Evolutionary conservation across 306 rosid genomes (phyloP).

Genomic region (Lupinus albus): DNA sequence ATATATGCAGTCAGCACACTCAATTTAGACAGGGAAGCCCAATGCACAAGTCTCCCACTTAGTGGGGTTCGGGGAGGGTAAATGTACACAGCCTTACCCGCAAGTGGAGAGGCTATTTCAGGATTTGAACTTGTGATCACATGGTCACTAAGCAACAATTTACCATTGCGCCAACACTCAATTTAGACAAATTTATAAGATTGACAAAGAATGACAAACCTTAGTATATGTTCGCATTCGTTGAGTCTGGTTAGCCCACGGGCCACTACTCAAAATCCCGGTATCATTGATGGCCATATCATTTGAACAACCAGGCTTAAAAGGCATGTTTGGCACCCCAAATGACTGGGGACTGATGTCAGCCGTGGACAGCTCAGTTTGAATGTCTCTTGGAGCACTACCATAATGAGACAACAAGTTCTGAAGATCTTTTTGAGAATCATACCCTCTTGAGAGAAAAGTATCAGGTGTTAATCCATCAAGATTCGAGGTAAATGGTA

Average conservation of each 20-base stretch:
- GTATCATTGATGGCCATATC: conserved; percentile 76
- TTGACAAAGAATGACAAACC: conserved; percentile 52
- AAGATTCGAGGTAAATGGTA: conserved; percentile 65
- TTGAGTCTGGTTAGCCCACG: conserved; percentile 84
- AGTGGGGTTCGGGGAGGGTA: too few relatives aligned
- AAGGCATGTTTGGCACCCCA: conserved; percentile 82
- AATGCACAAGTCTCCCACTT: too few relatives aligned
- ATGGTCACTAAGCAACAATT: too few relatives aligned
- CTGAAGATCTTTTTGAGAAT: conserved; percentile 91
- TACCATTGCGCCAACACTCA: too few relatives aligned
- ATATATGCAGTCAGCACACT: not conserved
- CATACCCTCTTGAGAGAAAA: conserved; percentile 81
- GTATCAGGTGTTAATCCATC: conserved; percentile 87
- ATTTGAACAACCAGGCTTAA: conserved; percentile 84
- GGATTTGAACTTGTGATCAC: too few relatives aligned
- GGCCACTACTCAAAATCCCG: conserved; percentile 72
- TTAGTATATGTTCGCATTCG: conserved; percentile 91
- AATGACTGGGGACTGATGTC: conserved; percentile 82
- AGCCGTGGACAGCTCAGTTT: conserved; percentile 87
- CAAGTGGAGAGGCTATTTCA: too few relatives aligned
- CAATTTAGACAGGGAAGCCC: not conserved
- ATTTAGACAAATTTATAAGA: conserved; percentile 1
- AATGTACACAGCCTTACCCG: too few relatives aligned
- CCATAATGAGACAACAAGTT: conserved; percentile 86
- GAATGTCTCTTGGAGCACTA: conserved; percentile 81